These are phyloP conservation scores for Agrostemma githago DNA, from an alignment of 148 eudicot species.

Conservation along the genomic window DNA sequence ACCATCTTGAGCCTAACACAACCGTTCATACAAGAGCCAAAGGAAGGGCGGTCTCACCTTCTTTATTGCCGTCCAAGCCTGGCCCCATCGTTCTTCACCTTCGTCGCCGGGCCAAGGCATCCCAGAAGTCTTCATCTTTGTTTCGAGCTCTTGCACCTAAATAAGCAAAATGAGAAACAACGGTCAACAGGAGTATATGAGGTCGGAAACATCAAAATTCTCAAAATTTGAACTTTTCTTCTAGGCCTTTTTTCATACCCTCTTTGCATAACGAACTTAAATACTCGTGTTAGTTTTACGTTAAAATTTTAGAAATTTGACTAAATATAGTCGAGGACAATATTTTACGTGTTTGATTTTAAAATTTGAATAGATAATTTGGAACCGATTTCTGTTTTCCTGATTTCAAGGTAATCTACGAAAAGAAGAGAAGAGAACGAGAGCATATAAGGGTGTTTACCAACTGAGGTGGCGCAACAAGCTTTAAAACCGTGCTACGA, in stretches of 20 bases:
- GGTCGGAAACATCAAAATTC: background rate
- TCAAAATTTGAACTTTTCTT: background rate
- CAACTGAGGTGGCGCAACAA: slow-evolving; percentile 79
- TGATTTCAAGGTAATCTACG: background rate
- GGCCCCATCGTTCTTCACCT: slow-evolving; percentile 84
- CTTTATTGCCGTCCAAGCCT: slow-evolving; percentile 94
- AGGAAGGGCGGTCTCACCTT: slow-evolving; percentile 41
- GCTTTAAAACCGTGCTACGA: slow-evolving; percentile 68
- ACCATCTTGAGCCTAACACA: background rate
- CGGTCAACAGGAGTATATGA: background rate
- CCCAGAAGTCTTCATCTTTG: slow-evolving; percentile 72
- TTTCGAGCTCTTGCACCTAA: slow-evolving; percentile 80
- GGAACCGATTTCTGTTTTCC: background rate
- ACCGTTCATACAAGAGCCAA: slow-evolving; percentile 2
- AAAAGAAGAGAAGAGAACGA: background rate
- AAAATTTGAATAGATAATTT: too few species aligned
- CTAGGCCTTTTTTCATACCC: background rate
- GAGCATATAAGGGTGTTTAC: slow-evolving; percentile 35
- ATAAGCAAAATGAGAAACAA: slow-evolving; percentile 12
- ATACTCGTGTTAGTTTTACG: too few species aligned
- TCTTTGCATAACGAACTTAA: too few species aligned
- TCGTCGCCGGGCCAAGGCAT: slow-evolving; percentile 99
- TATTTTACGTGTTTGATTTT: too few species aligned
- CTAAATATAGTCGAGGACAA: too few species aligned
- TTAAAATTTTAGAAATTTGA: too few species aligned